Evolutionary conservation across 2,329 filamentous ascomycete genomes (phyloP), one percentile per base, ranked within the genome.

Genomic region (Grosmannia clavigera): DNA sequence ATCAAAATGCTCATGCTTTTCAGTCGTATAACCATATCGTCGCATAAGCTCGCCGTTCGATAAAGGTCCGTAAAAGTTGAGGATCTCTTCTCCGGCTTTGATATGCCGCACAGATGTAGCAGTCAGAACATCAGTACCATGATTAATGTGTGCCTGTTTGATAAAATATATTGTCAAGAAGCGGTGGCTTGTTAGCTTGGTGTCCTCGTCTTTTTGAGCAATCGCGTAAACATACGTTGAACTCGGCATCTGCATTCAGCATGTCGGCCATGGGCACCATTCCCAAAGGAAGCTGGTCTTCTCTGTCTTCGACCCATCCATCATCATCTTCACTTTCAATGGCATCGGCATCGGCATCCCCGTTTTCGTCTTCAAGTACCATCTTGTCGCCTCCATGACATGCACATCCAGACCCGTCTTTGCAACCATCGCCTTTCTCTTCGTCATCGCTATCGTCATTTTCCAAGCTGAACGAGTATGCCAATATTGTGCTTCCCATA

Each of bases 261-360:
- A 95, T 85, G 69, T 96, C 92, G 1, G 91, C 91, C 76, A 96
- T 81, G 1, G 91, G 90, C 0, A 96, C 87, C 89, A 96, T 94
- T 58, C 88, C 91, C 73, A 95, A 89, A 69, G 80, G 73, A 0
- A 76, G 74, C 64, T 77, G 76, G 10, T 76, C 76, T 3, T 85
- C 78, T 57, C 78, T 78, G 60, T 87, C 84, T 60, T 86, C 83
- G 1, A 86, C 78, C 75, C 85, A 87, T 52, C 82, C 83, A 29
- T 84, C 83, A 7, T 81, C 75, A 14, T 84, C 81, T 2, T 85
- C 81, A 3, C 81, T 78, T 19, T 83, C 81, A 0, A 82, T 77
- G 5, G 84, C 77, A 27, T 83, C 79, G 5, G 84, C 77, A 27
- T 83, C 79, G 43, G 63, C 90, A 69, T 95, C 48, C 5, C 52